phyloP scores from a whole-genome alignment of 2,329 filamentous ascomycete species.

The Magnaporthiopsis incrustans region DNA sequence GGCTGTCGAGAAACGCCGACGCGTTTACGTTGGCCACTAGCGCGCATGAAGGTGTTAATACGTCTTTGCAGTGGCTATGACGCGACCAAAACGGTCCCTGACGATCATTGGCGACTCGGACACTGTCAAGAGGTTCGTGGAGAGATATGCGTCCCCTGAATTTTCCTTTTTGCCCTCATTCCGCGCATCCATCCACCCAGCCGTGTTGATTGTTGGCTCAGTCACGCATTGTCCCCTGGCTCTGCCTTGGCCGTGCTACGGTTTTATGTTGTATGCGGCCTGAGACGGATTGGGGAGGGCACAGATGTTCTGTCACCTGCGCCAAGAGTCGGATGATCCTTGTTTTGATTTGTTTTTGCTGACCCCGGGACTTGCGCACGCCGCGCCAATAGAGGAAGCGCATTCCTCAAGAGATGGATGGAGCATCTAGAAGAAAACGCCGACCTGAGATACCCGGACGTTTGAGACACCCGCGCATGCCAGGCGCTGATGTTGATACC shows the following conservation, averaged over 20 bases:
- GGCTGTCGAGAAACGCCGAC: neutral
- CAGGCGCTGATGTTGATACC: conserved; percentile 11
- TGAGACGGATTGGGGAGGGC: conserved; percentile 1
- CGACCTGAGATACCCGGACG: conserved; percentile 80
- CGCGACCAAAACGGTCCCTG: conserved; percentile 80
- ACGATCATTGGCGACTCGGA: conserved; percentile 92
- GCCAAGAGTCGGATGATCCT: neutral
- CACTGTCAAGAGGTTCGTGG: conserved; percentile 66
- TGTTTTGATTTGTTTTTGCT: conserved; percentile 10
- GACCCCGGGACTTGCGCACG: conserved; percentile 8
- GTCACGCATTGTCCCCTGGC: conserved; percentile 2
- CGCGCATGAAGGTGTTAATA: conserved; percentile 17
- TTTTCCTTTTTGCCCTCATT: conserved; percentile 5
- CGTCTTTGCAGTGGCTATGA: conserved; percentile 77
- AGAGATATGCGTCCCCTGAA: conserved; percentile 4
- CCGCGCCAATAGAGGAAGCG: conserved; percentile 56
- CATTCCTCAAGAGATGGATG: conserved; percentile 89
- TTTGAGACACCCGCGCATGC: conserved; percentile 72
- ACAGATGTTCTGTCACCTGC: conserved; percentile 2
- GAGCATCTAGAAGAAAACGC: conserved; percentile 80
- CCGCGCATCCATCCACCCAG: conserved; percentile 6
- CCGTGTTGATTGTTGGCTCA: neutral
- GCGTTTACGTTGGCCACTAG: neutral
- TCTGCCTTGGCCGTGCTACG: neutral
- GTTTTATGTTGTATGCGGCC: neutral